Evolutionary conservation across 2,329 filamentous ascomycete species (phyloP).

Genomic region (Ascosphaera apis): DNA sequence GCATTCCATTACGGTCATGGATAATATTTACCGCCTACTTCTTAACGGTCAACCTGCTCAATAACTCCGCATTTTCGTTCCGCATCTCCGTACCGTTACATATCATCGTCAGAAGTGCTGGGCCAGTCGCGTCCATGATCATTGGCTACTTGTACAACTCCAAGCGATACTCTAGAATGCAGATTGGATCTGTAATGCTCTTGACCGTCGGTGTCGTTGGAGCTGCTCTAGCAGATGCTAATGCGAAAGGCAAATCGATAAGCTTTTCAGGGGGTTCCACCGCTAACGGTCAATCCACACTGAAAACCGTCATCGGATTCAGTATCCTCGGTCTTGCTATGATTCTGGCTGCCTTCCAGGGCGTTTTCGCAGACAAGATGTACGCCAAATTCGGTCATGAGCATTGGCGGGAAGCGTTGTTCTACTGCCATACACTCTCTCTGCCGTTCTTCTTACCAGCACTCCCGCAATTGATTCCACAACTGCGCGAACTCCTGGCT

Average conservation of each 20-base stretch:
- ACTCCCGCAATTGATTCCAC: slow-evolving; percentile 13
- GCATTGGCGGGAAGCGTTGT: slow-evolving; percentile 87
- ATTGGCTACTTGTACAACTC: slow-evolving; percentile 64
- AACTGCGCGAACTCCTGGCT: slow-evolving; percentile 14
- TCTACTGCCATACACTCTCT: slow-evolving; percentile 50
- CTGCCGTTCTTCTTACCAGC: slow-evolving; percentile 21
- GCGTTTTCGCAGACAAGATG: slow-evolving; percentile 77
- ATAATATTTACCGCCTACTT: slow-evolving; percentile 73
- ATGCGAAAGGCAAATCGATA: slow-evolving; percentile 40
- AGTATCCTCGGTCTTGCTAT: slow-evolving; percentile 70
- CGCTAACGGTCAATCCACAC: slow-evolving; percentile 16
- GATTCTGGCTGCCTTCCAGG: slow-evolving; percentile 78
- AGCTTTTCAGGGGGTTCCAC: slow-evolving; percentile 16
- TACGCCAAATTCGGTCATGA: slow-evolving; percentile 59
- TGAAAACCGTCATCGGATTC: slow-evolving; percentile 37
- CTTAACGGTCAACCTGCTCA: slow-evolving; percentile 81
- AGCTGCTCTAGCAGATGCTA: slow-evolving; percentile 74
- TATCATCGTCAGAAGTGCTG: slow-evolving; percentile 86
- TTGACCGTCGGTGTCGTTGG: slow-evolving; percentile 70
- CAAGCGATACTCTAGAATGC: slow-evolving; percentile 58
- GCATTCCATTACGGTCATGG: slow-evolving; percentile 69
- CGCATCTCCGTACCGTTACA: slow-evolving; percentile 90
- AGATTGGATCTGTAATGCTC: slow-evolving; percentile 59
- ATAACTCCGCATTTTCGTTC: slow-evolving; percentile 96
- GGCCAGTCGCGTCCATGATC: slow-evolving; percentile 83